Evolutionary conservation across 2,329 filamentous ascomycete genomes (phyloP).

Genomic region (Fusarium tupiense): DNA sequence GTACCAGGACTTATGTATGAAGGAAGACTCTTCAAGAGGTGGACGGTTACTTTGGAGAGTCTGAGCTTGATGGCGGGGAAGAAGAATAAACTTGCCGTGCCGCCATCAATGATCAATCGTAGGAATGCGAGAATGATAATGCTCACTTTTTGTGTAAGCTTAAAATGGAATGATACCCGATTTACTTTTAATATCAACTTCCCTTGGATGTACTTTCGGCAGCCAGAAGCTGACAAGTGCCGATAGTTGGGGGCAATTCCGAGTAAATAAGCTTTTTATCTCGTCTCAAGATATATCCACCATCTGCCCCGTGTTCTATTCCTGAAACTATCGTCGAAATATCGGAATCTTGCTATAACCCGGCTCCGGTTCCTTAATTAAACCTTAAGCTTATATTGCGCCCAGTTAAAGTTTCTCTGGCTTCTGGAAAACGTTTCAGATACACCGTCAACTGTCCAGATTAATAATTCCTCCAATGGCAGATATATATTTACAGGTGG

Average conservation of each 20-base stretch:
- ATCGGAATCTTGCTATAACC: not conserved
- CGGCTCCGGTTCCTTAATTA: slow-evolving; percentile 26
- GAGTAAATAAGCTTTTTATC: not conserved
- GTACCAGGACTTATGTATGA: no score
- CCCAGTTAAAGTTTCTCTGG: slow-evolving; percentile 8
- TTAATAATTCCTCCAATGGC: slow-evolving; percentile 31
- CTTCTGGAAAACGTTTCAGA: slow-evolving; percentile 35
- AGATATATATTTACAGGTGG: not conserved
- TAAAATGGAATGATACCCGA: not conserved
- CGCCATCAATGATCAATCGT: not conserved
- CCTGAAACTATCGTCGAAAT: slow-evolving; percentile 11
- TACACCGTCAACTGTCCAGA: not conserved
- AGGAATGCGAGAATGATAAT: not conserved
- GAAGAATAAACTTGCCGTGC: not conserved
- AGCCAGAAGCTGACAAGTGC: not conserved
- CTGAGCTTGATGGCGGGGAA: not conserved
- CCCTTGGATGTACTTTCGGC: not conserved
- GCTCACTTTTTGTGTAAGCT: not conserved
- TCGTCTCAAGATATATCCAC: not conserved
- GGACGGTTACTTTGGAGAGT: not conserved
- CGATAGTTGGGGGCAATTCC: not conserved
- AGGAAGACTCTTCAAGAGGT: not conserved
- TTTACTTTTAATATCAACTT: not conserved
- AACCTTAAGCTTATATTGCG: slow-evolving; percentile 19
- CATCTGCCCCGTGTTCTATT: slow-evolving; percentile 3